phyloP scores from a whole-genome alignment of 805 yeast genomes.

The Candida maris region DNA sequence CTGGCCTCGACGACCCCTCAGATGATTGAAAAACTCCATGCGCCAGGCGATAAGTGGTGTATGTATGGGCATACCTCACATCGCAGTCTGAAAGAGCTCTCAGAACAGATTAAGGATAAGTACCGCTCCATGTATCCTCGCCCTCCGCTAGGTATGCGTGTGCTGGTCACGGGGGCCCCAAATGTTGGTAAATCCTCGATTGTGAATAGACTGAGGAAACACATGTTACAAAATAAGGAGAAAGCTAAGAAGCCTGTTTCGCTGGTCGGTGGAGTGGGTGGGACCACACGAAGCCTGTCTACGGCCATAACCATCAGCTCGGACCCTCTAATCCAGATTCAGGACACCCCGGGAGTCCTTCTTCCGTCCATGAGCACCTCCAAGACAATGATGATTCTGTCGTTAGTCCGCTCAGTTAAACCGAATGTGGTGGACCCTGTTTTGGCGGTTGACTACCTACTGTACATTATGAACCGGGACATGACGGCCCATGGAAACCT shows the following conservation, averaged over 20 bases:
- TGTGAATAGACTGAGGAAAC: constrained; percentile 64
- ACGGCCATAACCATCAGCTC: constrained; percentile 63
- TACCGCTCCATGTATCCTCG: constrained; percentile 51
- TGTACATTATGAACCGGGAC: constrained; percentile 69
- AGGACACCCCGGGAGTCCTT: constrained; percentile 93
- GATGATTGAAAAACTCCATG: constrained; percentile 32
- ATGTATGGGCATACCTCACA: constrained; percentile 52
- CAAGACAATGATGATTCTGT: constrained; percentile 70
- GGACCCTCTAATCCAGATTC: constrained; percentile 62
- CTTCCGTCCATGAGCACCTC: constrained; percentile 65
- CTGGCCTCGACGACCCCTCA: constrained; percentile 41
- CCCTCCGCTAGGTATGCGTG: constrained; percentile 79
- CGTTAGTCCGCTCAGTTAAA: constrained; percentile 73
- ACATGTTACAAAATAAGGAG: constrained; percentile 18
- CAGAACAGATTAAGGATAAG: constrained; percentile 45
- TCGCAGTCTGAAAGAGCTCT: constrained; percentile 46
- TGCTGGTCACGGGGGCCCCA: constrained; percentile 90
- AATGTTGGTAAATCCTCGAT: constrained; percentile 95
- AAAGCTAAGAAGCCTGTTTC: constrained; percentile 61
- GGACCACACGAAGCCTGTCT: constrained; percentile 79
- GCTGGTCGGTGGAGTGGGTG: constrained; percentile 81
- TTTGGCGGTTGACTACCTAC: constrained; percentile 78
- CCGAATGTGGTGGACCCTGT: constrained; percentile 73
- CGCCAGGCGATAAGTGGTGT: constrained; percentile 23
- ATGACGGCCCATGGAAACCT: constrained; percentile 34